phyloP scores from a whole-genome alignment of 2,329 filamentous ascomycete genomes.

The Monosporascus ibericus region DNA sequence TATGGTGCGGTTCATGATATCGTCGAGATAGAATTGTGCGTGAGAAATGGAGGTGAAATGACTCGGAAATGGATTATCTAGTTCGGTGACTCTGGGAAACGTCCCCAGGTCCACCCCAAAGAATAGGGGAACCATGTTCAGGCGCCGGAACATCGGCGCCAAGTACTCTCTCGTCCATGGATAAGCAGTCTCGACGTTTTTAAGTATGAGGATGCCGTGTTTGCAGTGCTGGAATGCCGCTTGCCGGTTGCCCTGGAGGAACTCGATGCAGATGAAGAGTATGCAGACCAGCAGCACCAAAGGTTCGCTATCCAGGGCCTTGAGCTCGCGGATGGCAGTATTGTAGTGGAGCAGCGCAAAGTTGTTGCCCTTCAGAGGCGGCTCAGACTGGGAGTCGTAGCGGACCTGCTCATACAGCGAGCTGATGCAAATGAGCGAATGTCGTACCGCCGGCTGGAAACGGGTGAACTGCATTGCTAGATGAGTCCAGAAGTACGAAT shows the following conservation, averaged over 20 bases:
- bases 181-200: conserved; percentile 16
- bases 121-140: conserved; percentile 34
- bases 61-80: conserved; percentile 15
- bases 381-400: conserved; percentile 2
- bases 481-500: conserved; percentile 35
- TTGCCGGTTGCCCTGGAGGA: conserved; percentile 30
- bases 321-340: conserved; percentile 29
- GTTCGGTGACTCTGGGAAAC: conserved; percentile 20
- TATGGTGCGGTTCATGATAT: conserved; percentile 20
- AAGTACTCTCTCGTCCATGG: conserved; percentile 28
- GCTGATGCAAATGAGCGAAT: conserved; percentile 34
- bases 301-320: conserved; percentile 24
- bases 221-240: conserved; percentile 31
- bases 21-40: conserved; percentile 26
- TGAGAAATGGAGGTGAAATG: conserved; percentile 17
- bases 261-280: conserved; percentile 38
- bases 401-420: conserved; percentile 30
- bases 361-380: conserved; percentile 14
- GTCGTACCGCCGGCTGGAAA: conserved; percentile 30
- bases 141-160: conserved; percentile 30
- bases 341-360: conserved; percentile 36
- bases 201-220: conserved; percentile 32
- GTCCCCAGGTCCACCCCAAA: conserved; percentile 19
- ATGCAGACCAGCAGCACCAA: conserved; percentile 33
- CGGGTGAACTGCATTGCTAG: conserved; percentile 31